Evolutionary conservation across 78 protist genomes (phyloP).

Genomic region (Protostelium mycophagum): DNA sequence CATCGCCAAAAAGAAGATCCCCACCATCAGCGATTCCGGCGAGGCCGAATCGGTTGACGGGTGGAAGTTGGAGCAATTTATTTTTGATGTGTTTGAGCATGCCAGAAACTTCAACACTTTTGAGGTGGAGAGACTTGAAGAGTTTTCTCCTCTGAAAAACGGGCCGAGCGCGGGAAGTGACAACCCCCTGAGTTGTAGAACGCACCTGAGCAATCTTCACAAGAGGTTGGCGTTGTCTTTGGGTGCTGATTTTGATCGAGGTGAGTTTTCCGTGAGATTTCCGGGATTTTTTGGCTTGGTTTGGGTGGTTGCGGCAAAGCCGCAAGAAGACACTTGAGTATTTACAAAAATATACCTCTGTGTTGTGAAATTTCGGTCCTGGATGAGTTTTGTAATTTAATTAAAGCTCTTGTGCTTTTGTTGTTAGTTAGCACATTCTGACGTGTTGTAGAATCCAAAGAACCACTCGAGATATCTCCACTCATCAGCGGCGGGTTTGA

Average conservation of each 20-base stretch:
- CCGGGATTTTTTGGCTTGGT: no score
- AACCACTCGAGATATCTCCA: neutral
- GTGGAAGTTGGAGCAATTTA: conserved; percentile 88
- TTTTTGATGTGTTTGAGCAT: conserved; percentile 87
- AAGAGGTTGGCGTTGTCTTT: neutral
- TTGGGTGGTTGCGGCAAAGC: neutral
- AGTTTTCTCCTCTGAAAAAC: conserved; percentile 82
- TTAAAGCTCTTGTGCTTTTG: no score
- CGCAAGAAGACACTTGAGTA: neutral
- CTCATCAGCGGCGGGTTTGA: neutral
- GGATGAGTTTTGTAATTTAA: no score
- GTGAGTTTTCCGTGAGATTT: no score
- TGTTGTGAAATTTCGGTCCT: no score
- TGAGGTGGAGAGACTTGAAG: conserved; percentile 54
- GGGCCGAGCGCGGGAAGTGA: conserved; percentile 33
- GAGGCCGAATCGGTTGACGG: conserved; percentile 21
- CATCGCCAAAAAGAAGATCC: conserved; percentile 87
- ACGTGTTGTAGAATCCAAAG: neutral
- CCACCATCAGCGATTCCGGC: conserved; percentile 33
- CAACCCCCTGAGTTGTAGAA: neutral
- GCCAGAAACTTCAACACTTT: conserved; percentile 37
- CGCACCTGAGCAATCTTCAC: neutral
- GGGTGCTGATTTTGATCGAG: neutral
- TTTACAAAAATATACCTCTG: no score
- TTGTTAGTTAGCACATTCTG: no score